Evolutionary conservation across 257 asterid genomes (phyloP).

Genomic region (Gentiana macrophylla): DNA sequence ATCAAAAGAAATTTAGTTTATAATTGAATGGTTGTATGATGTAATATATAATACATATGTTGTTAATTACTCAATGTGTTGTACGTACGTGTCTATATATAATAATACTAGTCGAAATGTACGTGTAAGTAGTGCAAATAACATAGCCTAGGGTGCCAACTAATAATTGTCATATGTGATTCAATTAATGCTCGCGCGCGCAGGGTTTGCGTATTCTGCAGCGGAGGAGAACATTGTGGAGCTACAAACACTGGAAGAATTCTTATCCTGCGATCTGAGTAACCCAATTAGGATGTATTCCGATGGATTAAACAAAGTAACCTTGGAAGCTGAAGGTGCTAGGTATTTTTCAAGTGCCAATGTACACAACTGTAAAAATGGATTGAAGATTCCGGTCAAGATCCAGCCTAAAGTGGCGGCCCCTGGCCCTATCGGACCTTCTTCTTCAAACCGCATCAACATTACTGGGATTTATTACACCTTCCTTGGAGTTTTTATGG

Average conservation of each 20-base stretch:
- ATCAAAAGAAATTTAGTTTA: no score
- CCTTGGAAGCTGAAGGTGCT: slow-evolving; percentile 42
- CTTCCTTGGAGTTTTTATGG: neutral
- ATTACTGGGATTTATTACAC: neutral
- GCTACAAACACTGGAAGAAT: slow-evolving; percentile 40
- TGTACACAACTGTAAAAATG: slow-evolving; percentile 42
- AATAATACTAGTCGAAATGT: no score
- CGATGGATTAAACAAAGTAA: slow-evolving; percentile 21
- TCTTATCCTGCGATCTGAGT: slow-evolving; percentile 36
- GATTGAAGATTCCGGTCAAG: slow-evolving; percentile 48
- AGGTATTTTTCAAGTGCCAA: slow-evolving; percentile 55
- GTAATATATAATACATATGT: no score
- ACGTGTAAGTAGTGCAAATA: no score
- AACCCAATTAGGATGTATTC: slow-evolving; percentile 59
- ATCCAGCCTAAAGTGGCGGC: slow-evolving; percentile 17
- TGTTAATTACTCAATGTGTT: no score
- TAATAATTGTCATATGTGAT: no score
- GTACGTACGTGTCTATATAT: no score
- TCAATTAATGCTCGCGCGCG: neutral
- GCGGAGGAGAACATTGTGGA: slow-evolving; percentile 39
- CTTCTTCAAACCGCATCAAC: slow-evolving; percentile 1
- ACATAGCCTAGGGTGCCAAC: no score
- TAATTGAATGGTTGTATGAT: no score
- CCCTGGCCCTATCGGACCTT: neutral
- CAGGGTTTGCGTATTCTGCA: slow-evolving; percentile 45